Base-by-base conservation (phyloP, 78 protist species). In the Salpingoeca rosetta region DNA sequence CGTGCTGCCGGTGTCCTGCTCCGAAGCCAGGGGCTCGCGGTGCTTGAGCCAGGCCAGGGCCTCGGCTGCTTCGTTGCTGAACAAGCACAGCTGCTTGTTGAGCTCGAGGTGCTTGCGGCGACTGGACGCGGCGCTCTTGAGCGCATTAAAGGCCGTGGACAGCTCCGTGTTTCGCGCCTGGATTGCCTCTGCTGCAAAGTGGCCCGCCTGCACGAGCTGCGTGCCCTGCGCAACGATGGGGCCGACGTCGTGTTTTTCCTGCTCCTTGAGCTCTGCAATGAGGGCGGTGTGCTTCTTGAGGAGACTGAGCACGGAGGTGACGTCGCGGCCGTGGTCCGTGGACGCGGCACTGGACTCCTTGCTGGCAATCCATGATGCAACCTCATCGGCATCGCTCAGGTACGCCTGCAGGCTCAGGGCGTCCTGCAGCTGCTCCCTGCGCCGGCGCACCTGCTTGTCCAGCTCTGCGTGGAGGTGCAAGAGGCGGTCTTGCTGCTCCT, bases 291-390 rank as follows among this genome's bases (percentile, higher is more conserved):
- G 65, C 17, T 51, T 51, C 57, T 42, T 39, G 37, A 44, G 73
- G 40, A 80, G 83, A 27, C 3, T 27, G 41, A 11, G 2, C 74
- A 27, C 73, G 11, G 75, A 28, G 25, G 39, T n/a, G 24, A 31
- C 35, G 83, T 80, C 83, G 57, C 83, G 83, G 37, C 83, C 83
- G 3, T 24, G 36, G 65, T 44, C 74, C 74, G 36, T n/a, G 39
- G n/a, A 1, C 31, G 10, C 35, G 65, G 65, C 83, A 27, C 3
- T 12, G 37, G 41, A 1, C 17, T 44, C 74, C 31, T 31, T 28
- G 38, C 44, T 73, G 73, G 39, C 39, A 11, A 80, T 65, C 74
- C 74, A 44, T 11, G 83, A 31, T 1, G 7, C 73, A 35, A 24
- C 83, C 26, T 42, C 73, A 73, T 80, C 83, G 73, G 74, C 73